Conservation (phyloP, 1,139 yeast species). For the Suhomyces coccinellae region DNA sequence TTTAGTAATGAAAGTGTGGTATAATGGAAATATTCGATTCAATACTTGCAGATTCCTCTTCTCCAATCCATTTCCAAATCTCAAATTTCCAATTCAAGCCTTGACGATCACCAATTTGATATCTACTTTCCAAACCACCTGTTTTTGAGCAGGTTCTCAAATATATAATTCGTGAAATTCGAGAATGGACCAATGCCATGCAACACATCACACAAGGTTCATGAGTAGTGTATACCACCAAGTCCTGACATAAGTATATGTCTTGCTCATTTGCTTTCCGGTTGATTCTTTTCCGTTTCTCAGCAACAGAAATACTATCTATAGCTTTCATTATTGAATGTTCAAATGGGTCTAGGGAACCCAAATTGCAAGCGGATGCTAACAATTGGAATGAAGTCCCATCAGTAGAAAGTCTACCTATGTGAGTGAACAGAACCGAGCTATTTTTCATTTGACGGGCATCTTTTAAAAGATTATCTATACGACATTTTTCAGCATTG, state of each 20-base stretch:
- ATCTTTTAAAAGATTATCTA: conserved; percentile 31
- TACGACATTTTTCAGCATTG: conserved; percentile 37
- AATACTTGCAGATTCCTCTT: conserved; percentile 17
- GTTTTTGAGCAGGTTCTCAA: conserved; percentile 37
- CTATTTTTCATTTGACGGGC: conserved; percentile 1
- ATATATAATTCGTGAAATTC: conserved; percentile 71
- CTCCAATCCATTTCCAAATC: conserved; percentile 63
- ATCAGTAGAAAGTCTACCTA: conserved; percentile 22
- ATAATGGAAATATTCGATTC: neutral
- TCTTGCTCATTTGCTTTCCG: conserved; percentile 10
- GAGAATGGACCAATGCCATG: conserved; percentile 93
- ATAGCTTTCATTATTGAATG: conserved; percentile 81
- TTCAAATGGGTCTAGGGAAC: conserved; percentile 46
- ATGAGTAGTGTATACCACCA: conserved; percentile 83
- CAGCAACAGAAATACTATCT: conserved; percentile 54
- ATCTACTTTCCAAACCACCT: conserved; percentile 63
- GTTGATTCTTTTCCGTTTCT: conserved; percentile 32
- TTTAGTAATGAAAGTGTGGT: neutral
- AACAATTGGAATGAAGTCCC: conserved; percentile 19
- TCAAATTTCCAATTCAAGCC: conserved; percentile 80
- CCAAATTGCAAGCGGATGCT: conserved; percentile 23
- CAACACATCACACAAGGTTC: conserved; percentile 98
- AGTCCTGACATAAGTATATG: conserved; percentile 69
- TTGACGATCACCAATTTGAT: conserved; percentile 70
- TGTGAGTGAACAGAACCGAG: conserved; percentile 22